These are phyloP conservation scores for Tuber microsphaerosporum DNA, from an alignment of 495 filamentous ascomycete genomes.

Conservation along the genomic window DNA sequence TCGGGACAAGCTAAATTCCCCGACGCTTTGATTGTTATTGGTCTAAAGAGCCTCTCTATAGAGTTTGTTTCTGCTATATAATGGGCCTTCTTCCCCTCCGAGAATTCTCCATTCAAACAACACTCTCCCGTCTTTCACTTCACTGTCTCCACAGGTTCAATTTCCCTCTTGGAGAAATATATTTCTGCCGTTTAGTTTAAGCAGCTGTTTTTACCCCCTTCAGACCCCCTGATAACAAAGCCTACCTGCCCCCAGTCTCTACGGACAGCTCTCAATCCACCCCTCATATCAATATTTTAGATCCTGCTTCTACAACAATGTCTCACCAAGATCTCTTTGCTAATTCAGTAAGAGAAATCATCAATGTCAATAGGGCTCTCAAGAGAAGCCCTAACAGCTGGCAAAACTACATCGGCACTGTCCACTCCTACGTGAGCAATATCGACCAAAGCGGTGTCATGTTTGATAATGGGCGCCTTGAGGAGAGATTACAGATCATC, in stretches of 20 bases:
- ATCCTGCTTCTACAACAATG: neutral
- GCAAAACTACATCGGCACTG: conserved; percentile 38
- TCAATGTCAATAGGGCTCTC: conserved; percentile 31
- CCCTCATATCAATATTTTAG: neutral
- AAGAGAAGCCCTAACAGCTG: conserved; percentile 35
- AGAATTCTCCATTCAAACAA: neutral
- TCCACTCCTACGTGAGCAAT: conserved; percentile 42
- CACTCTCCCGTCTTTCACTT: neutral
- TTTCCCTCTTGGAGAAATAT: neutral
- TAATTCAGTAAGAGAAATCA: conserved; percentile 27
- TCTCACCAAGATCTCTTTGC: conserved; percentile 11
- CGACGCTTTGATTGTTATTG: neutral
- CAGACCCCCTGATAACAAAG: neutral
- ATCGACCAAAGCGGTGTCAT: conserved; percentile 44
- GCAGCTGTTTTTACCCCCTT: neutral
- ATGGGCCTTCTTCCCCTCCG: neutral
- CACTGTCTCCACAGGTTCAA: neutral
- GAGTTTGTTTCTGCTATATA: neutral
- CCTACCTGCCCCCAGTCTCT: neutral
- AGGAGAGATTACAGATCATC: conserved; percentile 48
- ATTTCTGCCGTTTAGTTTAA: neutral
- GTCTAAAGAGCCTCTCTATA: neutral
- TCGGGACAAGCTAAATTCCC: neutral
- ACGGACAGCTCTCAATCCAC: neutral
- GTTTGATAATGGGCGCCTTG: conserved; percentile 40